phyloP scores from a whole-genome alignment of 2,329 filamentous ascomycete species.

The Diaporthe sp. region DNA sequence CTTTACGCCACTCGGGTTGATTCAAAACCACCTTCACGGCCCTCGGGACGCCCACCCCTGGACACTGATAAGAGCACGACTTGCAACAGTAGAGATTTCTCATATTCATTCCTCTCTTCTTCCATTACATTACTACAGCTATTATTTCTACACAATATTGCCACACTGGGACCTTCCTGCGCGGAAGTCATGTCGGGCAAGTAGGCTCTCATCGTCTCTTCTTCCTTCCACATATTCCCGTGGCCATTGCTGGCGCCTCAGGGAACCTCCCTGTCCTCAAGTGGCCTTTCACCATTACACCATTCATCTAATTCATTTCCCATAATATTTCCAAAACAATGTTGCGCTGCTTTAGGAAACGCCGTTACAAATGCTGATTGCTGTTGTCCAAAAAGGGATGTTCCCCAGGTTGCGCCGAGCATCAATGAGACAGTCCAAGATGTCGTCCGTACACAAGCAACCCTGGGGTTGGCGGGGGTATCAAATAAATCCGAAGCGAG shows the following conservation, averaged over 20 bases:
- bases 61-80: background rate
- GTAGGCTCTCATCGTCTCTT: background rate
- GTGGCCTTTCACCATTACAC: conserved; percentile 12
- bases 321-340: conserved; percentile 7
- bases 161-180: background rate
- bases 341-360: conserved; percentile 26
- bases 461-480: conserved; percentile 3
- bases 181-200: background rate
- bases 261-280: background rate
- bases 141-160: conserved; percentile 20
- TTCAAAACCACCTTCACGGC: background rate
- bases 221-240: background rate
- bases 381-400: background rate
- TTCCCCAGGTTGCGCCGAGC: background rate
- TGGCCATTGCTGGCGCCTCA: background rate
- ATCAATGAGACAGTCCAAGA: background rate
- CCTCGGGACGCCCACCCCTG: background rate
- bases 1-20: background rate
- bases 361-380: conserved; percentile 32
- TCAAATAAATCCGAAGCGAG: conserved; percentile 20
- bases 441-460: background rate
- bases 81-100: conserved; percentile 17
- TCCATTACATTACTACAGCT: conserved; percentile 19
- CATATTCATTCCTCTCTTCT: conserved; percentile 12
- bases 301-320: conserved; percentile 32